phyloP scores from a whole-genome alignment of 257 asterid species.

The Capsicum pubescens region DNA sequence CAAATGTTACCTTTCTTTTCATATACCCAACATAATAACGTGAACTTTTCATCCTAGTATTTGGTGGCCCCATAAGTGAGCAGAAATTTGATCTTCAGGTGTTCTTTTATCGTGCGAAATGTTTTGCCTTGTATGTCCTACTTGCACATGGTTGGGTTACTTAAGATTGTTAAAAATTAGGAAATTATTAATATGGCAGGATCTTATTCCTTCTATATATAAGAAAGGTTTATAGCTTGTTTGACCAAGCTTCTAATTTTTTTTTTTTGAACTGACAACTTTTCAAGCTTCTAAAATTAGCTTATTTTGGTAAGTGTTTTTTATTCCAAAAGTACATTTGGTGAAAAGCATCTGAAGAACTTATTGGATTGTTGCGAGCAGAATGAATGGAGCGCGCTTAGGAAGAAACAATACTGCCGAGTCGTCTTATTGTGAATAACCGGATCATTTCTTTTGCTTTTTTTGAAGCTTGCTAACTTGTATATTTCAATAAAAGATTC shows the following conservation, averaged over 20 bases:
- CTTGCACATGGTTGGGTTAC: neutral
- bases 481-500: too few species aligned
- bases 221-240: too few species aligned
- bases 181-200: neutral
- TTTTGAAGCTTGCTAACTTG: too few species aligned
- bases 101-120: neutral
- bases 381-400: too few species aligned
- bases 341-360: neutral
- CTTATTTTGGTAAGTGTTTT: neutral
- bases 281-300: neutral
- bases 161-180: neutral
- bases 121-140: neutral
- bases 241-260: neutral
- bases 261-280: too few species aligned
- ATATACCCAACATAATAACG: neutral
- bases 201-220: neutral
- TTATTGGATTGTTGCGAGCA: too few species aligned
- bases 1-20: neutral
- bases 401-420: too few species aligned
- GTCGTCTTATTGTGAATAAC: too few species aligned
- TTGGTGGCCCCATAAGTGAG: neutral
- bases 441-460: too few species aligned
- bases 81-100: neutral
- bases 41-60: neutral
- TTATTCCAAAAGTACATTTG: neutral